Evolutionary conservation across 139 green algal species (phyloP).

Genomic region (Chlorella sp.): DNA sequence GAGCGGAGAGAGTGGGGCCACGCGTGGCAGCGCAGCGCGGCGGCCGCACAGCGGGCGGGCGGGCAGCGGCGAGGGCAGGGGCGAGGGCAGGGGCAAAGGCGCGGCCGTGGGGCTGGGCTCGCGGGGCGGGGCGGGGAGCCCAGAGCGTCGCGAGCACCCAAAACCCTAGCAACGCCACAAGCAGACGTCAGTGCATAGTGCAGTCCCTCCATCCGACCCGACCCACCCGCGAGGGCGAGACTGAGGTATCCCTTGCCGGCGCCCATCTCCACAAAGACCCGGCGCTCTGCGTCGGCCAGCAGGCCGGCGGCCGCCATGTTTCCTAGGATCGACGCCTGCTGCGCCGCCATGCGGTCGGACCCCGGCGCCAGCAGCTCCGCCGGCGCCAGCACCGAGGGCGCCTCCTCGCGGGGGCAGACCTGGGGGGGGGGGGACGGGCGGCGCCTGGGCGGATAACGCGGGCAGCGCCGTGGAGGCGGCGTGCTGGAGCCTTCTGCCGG

Average conservation of each 20-base stretch:
- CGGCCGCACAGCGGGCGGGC: too few species aligned
- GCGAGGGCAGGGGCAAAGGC: neutral
- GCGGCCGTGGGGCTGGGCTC: neutral
- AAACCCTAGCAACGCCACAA: neutral
- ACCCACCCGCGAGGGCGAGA: slow-evolving; percentile 42
- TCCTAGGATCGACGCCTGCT: slow-evolving; percentile 63
- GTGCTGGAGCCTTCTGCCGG: too few species aligned
- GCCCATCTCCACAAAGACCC: slow-evolving; percentile 65
- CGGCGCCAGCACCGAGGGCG: slow-evolving; percentile 10
- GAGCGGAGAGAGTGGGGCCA: neutral
- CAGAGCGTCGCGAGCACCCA: neutral
- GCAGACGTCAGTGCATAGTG: neutral
- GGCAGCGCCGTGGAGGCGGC: neutral
- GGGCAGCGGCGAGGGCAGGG: neutral
- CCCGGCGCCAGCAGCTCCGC: slow-evolving; percentile 22
- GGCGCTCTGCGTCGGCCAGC: slow-evolving; percentile 20
- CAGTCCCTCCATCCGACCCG: neutral
- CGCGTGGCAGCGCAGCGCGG: neutral
- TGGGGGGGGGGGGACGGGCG: neutral
- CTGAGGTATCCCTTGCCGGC: slow-evolving; percentile 77
- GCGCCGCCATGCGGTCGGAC: neutral
- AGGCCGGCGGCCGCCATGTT: slow-evolving; percentile 27
- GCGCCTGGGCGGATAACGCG: neutral
- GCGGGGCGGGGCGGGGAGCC: neutral
- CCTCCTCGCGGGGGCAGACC: slow-evolving; percentile 9